Percentiles rank a stretch among this genome's conserved stretches.
These are phyloP conservation scores for Venturia effusa DNA, from an alignment of 2,329 filamentous ascomycete species.

Conservation along the genomic window DNA sequence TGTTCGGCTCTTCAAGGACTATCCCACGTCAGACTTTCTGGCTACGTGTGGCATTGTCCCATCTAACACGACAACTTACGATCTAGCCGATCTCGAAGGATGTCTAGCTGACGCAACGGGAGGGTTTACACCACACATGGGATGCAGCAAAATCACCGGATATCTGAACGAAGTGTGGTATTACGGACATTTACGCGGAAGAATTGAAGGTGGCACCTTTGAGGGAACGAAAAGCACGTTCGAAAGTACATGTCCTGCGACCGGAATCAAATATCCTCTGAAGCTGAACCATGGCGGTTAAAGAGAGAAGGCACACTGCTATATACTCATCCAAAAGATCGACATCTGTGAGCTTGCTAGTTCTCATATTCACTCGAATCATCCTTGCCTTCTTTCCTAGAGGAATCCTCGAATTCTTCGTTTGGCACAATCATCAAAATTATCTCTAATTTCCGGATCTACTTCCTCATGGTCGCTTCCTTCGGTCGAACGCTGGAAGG, in stretches of 20 bases:
- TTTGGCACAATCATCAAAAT: too few species aligned
- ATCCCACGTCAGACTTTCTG: constrained; percentile 48
- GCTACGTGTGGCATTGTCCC: constrained; percentile 7
- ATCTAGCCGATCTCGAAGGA: constrained; percentile 1
- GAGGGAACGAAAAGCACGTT: constrained; percentile 5
- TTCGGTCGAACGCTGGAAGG: too few species aligned
- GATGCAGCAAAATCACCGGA: constrained; percentile 2
- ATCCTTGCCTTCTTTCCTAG: too few species aligned
- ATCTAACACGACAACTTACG: constrained; percentile 1
- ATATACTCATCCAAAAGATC: neutral
- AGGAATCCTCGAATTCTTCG: too few species aligned
- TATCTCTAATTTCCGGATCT: too few species aligned
- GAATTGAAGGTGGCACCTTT: neutral
- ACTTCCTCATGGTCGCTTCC: too few species aligned
- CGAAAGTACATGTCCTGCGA: constrained; percentile 7
- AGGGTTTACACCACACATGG: constrained; percentile 4
- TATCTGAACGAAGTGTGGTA: constrained; percentile 12
- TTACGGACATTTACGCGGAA: constrained; percentile 8
- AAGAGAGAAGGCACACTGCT: neutral
- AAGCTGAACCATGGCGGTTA: neutral
- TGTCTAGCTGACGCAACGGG: constrained; percentile 2
- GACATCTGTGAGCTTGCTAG: too few species aligned
- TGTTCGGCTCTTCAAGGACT: constrained; percentile 52
- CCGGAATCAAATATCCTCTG: constrained; percentile 6
- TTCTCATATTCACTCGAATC: too few species aligned